These are phyloP conservation scores for Lodderomyces orthopsilosis DNA, from an alignment of 1,139 yeast genomes.

Conservation along the genomic window DNA sequence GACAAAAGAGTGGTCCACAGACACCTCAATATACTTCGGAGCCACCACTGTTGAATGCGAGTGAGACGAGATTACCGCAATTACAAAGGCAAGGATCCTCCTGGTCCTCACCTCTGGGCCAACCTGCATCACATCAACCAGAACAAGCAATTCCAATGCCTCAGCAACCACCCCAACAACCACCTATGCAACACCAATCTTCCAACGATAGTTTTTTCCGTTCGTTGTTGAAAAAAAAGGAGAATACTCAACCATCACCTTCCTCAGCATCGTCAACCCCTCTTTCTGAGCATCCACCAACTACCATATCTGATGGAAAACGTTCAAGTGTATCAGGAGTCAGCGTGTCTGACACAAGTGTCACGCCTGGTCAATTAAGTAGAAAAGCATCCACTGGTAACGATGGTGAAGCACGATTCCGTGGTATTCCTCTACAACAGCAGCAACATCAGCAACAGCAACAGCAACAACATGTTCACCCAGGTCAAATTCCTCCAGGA, in stretches of 20 bases:
- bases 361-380: not conserved
- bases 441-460: slow-evolving; percentile 6
- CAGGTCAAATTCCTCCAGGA: slow-evolving; percentile 11
- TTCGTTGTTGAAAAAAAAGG: slow-evolving; percentile 47
- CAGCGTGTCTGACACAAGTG: too few species aligned
- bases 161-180: slow-evolving; percentile 6
- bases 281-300: slow-evolving; percentile 6
- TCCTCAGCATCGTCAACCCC: slow-evolving; percentile 13
- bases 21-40: slow-evolving; percentile 5
- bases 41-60: slow-evolving; percentile 4
- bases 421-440: slow-evolving; percentile 1
- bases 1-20: slow-evolving; percentile 6
- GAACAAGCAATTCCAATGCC: slow-evolving; percentile 3
- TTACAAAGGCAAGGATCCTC: slow-evolving; percentile 9
- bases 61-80: not conserved
- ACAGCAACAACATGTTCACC: slow-evolving; percentile 9
- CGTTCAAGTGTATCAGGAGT: not conserved
- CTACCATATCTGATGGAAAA: not conserved
- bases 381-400: not conserved
- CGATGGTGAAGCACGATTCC: not conserved
- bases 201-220: slow-evolving; percentile 51
- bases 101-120: slow-evolving; percentile 7
- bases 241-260: slow-evolving; percentile 10
- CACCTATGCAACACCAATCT: slow-evolving; percentile 7
- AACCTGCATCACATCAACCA: slow-evolving; percentile 3